These are phyloP conservation scores for Cyclanthera cordifolia DNA, from an alignment of 306 rosid genomes.

Conservation along the genomic window DNA sequence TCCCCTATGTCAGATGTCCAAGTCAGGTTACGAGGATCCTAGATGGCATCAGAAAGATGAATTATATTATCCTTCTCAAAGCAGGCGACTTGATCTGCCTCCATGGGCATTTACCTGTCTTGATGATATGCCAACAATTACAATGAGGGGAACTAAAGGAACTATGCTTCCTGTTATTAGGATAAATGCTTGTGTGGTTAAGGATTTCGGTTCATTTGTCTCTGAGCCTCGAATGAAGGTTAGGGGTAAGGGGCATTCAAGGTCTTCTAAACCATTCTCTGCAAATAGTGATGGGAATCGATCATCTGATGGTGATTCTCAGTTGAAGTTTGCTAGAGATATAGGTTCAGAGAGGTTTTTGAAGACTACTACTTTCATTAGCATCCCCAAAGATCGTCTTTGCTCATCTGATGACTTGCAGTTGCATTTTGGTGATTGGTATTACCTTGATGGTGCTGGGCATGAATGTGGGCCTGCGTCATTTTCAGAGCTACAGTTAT, in stretches of 20 bases:
- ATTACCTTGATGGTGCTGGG: slow-evolving; percentile 94
- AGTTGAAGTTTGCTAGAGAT: slow-evolving; percentile 31
- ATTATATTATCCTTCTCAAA: slow-evolving; percentile 71
- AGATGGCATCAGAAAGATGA: slow-evolving; percentile 87
- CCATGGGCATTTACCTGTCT: slow-evolving; percentile 74
- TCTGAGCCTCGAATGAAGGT: slow-evolving; percentile 63
- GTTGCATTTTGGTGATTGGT: slow-evolving; percentile 86
- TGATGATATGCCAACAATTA: slow-evolving; percentile 40
- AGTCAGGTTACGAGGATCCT: slow-evolving; percentile 88
- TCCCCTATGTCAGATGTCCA: slow-evolving; percentile 72
- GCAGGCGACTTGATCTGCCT: slow-evolving; percentile 79
- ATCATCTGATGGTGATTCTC: slow-evolving; percentile 45
- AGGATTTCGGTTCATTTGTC: slow-evolving; percentile 72
- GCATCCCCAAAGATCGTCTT: slow-evolving; percentile 53
- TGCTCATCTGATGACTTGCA: slow-evolving; percentile 59
- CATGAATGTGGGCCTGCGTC: slow-evolving; percentile 88
- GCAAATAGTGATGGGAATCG: slow-evolving; percentile 51
- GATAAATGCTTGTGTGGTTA: slow-evolving; percentile 90
- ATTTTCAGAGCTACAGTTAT: slow-evolving; percentile 63
- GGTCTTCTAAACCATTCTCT: slow-evolving; percentile 50
- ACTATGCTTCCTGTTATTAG: slow-evolving; percentile 71
- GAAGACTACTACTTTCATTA: slow-evolving; percentile 28
- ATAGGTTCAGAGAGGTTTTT: slow-evolving; percentile 36
- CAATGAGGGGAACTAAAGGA: slow-evolving; percentile 68
- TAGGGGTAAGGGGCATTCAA: slow-evolving; percentile 58